Base-by-base conservation (phyloP, 2,329 filamentous ascomycete genomes). In the Pyricularia sp. region DNA sequence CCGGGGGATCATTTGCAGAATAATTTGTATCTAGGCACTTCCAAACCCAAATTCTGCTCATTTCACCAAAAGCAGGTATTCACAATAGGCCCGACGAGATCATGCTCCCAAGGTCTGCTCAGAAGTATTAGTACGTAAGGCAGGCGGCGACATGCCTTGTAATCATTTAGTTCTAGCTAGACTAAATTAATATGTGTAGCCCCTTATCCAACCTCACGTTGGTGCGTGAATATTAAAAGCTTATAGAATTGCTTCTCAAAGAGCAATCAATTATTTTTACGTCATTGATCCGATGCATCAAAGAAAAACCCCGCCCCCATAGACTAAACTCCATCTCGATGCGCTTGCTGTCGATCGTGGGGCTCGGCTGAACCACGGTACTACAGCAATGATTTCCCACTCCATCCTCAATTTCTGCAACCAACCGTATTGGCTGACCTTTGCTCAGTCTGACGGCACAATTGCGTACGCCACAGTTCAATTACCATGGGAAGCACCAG, bases 401-500 rank as follows among this genome's bases (percentile, higher is more conserved):
- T 42, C 42, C 20, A 55, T 55, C 42, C 4, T 55, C 42, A 55
- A 20, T 55, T 55, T 55, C 42, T 55, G 42, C 42, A 55, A n/a
- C 17, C 42, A 55, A 55, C 20, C 42, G 7, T 9, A 55, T 55
- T 55, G 20, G 33, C 42, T n/a, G 42, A n/a, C 20, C 20, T 55
- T 17, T n/a, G 42, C 20, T 55, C 42, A 12, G 17, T 9, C 42
- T 55, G 42, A 55, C 20, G 42, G 20, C 42, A 55, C 42, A 55
- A n/a, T 55, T n/a, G 42, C 20, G 42, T 55, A n/a, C 42, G 42
- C 42, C 42, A 55, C 42, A n/a, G 17, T 2, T n/a, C 17, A 55
- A n/a, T 64, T 7, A 25, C 25, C 5, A 69, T 69, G 69, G 61
- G 65, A 26, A 64, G 36, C 23, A 26, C 69, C 9, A 63, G 69